Evolutionary conservation across 1,284 basidiomycete species (phyloP).

Genomic region (Neolentinus lepideus): DNA sequence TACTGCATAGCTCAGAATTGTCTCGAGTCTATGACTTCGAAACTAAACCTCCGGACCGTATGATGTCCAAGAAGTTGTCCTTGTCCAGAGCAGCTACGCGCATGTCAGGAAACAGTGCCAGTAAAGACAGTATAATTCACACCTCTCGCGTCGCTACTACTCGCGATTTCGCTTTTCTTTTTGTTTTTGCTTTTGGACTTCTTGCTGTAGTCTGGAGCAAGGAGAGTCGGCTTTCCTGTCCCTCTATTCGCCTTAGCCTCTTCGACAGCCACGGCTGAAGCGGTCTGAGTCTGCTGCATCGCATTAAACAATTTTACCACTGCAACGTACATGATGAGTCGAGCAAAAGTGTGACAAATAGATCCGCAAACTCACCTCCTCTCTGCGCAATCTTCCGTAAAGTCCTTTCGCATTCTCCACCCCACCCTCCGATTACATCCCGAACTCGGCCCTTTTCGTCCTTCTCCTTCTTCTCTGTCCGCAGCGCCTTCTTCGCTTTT

Average conservation of each 20-base stretch:
- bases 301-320: slow-evolving; percentile 80
- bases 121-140: slow-evolving; percentile 14
- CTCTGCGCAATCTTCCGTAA: slow-evolving; percentile 77
- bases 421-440: slow-evolving; percentile 81
- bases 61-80: slow-evolving; percentile 73
- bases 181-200: slow-evolving; percentile 42
- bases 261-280: slow-evolving; percentile 41
- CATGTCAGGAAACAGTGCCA: background rate
- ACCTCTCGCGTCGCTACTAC: slow-evolving; percentile 47
- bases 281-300: slow-evolving; percentile 70
- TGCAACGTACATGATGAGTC: slow-evolving; percentile 20
- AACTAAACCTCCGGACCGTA: slow-evolving; percentile 66
- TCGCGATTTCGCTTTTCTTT: slow-evolving; percentile 45
- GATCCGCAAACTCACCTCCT: slow-evolving; percentile 48
- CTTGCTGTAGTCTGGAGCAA: slow-evolving; percentile 48
- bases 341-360: background rate
- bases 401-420: slow-evolving; percentile 67
- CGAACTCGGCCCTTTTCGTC: slow-evolving; percentile 67
- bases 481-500: slow-evolving; percentile 61
- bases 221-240: slow-evolving; percentile 62
- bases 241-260: slow-evolving; percentile 56
- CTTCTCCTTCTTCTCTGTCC: slow-evolving; percentile 65
- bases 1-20: background rate
- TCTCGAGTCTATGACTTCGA: slow-evolving; percentile 33
- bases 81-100: slow-evolving; percentile 47